A percentile compares a stretch with the other conserved stretches of the same genome.
phyloP scores from a whole-genome alignment of 1,284 basidiomycete species.

The Wallemia mellicola region DNA sequence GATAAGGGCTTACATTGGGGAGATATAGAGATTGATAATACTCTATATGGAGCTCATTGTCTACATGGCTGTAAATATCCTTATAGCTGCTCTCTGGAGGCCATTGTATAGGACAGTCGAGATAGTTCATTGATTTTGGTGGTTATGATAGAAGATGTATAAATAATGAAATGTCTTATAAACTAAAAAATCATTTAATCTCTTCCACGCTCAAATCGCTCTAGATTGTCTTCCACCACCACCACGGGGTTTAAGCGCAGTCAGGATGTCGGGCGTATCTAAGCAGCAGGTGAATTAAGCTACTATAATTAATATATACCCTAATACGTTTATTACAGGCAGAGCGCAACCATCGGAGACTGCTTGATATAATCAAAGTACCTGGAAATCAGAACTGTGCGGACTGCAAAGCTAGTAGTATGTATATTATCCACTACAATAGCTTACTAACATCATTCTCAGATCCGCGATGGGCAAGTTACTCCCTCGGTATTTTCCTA shows the following conservation, averaged over 20 bases:
- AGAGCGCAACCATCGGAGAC: conserved; percentile 34
- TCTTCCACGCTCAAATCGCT: neutral
- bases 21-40: neutral
- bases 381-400: conserved; percentile 60
- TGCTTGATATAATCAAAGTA: conserved; percentile 31
- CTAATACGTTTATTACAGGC: too few relatives aligned
- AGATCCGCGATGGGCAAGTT: conserved; percentile 1
- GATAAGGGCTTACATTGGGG: neutral
- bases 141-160: too few relatives aligned
- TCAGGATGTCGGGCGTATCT: neutral
- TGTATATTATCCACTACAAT: conserved; percentile 34
- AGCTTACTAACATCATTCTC: neutral
- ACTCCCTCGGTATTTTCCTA: conserved; percentile 10
- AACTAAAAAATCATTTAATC: neutral
- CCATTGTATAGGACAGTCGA: neutral
- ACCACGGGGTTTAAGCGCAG: neutral
- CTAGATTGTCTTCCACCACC: neutral
- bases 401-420: conserved; percentile 62
- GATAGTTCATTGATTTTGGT: neutral
- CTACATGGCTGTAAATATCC: neutral
- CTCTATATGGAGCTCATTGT: neutral
- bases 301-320: too few relatives aligned
- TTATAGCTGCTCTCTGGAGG: neutral
- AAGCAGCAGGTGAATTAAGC: neutral
- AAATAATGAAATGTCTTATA: too few relatives aligned